Evolutionary conservation across 345 rosid species (phyloP), one percentile per base, ranked within the genome.

Genomic region (Angophora floribunda): DNA sequence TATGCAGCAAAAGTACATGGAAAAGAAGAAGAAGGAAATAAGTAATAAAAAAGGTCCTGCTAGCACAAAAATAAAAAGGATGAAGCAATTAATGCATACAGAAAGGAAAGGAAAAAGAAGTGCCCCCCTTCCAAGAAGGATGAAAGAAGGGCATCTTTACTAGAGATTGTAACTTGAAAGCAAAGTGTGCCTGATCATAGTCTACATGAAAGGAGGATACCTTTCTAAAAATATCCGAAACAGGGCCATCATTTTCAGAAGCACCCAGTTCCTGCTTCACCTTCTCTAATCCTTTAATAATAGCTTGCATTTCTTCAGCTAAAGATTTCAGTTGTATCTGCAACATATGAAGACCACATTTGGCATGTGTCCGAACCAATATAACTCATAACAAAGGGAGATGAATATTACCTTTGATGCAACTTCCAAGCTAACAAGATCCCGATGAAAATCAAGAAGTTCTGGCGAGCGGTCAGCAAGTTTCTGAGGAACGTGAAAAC

Each of bases 291-390:
- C 99, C 99, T 94, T 96, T 98, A 90, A 92, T 95, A 88, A 98
- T 95, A 87, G 99, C 99, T 93, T 97, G 99, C 99, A 98, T 98
- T 95, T 98, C 99, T 89, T 97, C 99, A 17, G 99, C 99, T 90
- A 98, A 91, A 51, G 96, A 94, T 91, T 97, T 98, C 94, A 98
- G 87, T 95, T 97, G 99, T 95, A 96, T 96, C 99, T 98, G 94
- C 93, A 91, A 88, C 84, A 75, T 57, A 88, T 50, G 61, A 89
- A 50, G 51, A 90, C 49, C 57, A 88, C 32, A 86, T 52, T 63
- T 49, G 52, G 85, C 79, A 87, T 65, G 88, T 88, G 80, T 85
- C 53, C 30, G 10, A 61, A 87, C 53, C 87, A 86, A 75, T 86
- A 84, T 61, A 67, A 55, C 86, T 47, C 49, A 41, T 75, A 82